Evolutionary conservation across 2,329 filamentous ascomycete species (phyloP).

Genomic region (Aschersonia sp.): DNA sequence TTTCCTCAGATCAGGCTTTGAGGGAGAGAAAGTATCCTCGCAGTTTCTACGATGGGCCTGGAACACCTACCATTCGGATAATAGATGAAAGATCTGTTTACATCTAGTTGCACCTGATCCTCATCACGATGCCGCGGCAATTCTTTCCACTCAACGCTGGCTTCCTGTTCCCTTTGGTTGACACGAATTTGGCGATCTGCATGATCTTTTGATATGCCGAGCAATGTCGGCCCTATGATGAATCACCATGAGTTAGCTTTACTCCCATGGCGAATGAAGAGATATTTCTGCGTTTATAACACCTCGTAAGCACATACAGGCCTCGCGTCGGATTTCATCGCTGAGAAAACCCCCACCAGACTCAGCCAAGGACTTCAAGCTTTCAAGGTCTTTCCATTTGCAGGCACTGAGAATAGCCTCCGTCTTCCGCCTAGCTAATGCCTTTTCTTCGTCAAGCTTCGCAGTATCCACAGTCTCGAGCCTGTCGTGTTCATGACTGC

Average conservation of each 20-base stretch:
- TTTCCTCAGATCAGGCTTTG: no score
- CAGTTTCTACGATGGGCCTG: background rate
- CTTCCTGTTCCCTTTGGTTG: slow-evolving; percentile 1
- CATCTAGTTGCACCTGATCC: slow-evolving; percentile 80
- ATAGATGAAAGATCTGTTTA: slow-evolving; percentile 92
- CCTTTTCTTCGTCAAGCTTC: slow-evolving; percentile 1
- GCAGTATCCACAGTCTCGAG: slow-evolving; percentile 4
- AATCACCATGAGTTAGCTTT: no score
- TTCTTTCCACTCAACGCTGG: slow-evolving; percentile 34
- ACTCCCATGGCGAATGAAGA: background rate
- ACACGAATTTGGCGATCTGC: background rate
- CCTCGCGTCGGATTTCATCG: slow-evolving; percentile 53
- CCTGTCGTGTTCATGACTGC: background rate
- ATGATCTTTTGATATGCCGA: slow-evolving; percentile 22
- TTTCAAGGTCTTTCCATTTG: slow-evolving; percentile 36
- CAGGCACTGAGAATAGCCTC: slow-evolving; percentile 38
- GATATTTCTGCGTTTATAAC: background rate
- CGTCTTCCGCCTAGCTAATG: background rate
- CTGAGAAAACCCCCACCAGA: slow-evolving; percentile 52
- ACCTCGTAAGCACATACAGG: slow-evolving; percentile 47
- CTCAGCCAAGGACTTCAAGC: slow-evolving; percentile 43
- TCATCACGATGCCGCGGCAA: slow-evolving; percentile 73
- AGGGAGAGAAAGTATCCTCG: no score
- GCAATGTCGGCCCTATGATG: slow-evolving; percentile 43
- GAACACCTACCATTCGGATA: slow-evolving; percentile 59